Conservation (phyloP, 164 flowering plant species). For the Nymphaea thermarum region DNA sequence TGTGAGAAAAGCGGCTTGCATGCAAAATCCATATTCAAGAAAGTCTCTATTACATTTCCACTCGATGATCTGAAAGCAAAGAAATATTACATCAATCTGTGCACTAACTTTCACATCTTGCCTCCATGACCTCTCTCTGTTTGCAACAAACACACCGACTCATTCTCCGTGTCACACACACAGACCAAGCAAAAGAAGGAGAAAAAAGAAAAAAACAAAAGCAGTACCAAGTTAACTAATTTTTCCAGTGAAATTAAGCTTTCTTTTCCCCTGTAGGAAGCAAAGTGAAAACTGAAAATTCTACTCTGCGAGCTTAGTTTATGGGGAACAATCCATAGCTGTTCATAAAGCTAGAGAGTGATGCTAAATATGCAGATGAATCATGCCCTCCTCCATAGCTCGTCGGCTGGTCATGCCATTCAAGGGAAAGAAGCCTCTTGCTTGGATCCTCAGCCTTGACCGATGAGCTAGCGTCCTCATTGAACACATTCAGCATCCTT, state of each 20-base stretch:
- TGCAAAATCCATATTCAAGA: not conserved
- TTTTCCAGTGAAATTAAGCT: not conserved
- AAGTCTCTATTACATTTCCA: not conserved
- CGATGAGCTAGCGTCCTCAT: not conserved
- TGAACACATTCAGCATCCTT: not conserved
- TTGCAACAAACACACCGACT: not conserved
- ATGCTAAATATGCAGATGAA: not conserved
- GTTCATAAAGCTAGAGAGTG: not conserved
- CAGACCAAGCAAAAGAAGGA: not conserved
- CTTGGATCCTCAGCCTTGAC: constrained; percentile 8
- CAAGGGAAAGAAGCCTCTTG: constrained; percentile 40
- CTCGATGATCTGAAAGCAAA: not conserved
- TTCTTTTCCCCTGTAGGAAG: not conserved
- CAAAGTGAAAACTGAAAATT: not conserved
- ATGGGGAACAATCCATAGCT: not conserved
- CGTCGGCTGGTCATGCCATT: constrained; percentile 45
- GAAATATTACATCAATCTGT: not conserved
- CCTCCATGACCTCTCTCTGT: not conserved
- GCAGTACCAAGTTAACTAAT: not conserved
- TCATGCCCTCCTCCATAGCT: not conserved
- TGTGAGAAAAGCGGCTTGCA: not conserved
- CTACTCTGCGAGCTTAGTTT: not conserved
- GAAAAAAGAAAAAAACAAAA: not conserved
- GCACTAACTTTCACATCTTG: not conserved
- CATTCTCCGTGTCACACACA: not conserved